Evolutionary conservation across 805 yeast genomes (phyloP).

Genomic region (Hanseniaspora valbyensis): DNA sequence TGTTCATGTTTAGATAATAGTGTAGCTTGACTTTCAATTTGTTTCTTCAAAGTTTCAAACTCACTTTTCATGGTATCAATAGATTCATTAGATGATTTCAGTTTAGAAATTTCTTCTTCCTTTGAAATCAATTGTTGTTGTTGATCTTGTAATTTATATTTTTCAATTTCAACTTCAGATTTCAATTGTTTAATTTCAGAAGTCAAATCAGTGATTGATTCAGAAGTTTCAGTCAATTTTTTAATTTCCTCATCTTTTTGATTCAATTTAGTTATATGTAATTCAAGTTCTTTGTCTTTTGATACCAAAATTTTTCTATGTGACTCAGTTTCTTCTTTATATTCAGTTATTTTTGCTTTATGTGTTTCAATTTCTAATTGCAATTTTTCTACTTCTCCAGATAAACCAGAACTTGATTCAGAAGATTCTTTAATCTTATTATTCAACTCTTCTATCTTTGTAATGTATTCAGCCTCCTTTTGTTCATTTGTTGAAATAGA

Average conservation of each 20-base stretch:
- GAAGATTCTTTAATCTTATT: neutral
- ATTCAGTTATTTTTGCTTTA: neutral
- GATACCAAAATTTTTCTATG: too few relatives aligned
- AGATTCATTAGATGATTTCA: constrained; percentile 14
- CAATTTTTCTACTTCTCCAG: constrained; percentile 2
- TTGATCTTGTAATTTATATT: constrained; percentile 12
- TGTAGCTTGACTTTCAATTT: constrained; percentile 2
- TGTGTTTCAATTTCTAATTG: constrained; percentile 12
- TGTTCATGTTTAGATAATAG: neutral
- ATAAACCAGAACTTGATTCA: neutral
- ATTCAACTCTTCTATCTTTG: neutral
- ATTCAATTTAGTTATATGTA: neutral
- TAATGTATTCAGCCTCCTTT: neutral
- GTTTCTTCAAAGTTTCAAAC: neutral
- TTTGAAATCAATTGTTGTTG: constrained; percentile 2
- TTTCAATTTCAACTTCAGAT: constrained; percentile 10
- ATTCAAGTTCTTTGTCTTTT: too few relatives aligned
- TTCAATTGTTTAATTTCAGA: neutral
- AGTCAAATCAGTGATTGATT: neutral
- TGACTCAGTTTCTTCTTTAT: neutral
- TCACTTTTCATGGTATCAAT: neutral
- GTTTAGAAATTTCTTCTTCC: constrained; percentile 4
- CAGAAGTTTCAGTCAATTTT: neutral
- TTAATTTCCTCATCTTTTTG: neutral
- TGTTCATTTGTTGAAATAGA: too few relatives aligned